phyloP scores from a whole-genome alignment of 257 asterid genomes.

The Primulina eburnea region DNA sequence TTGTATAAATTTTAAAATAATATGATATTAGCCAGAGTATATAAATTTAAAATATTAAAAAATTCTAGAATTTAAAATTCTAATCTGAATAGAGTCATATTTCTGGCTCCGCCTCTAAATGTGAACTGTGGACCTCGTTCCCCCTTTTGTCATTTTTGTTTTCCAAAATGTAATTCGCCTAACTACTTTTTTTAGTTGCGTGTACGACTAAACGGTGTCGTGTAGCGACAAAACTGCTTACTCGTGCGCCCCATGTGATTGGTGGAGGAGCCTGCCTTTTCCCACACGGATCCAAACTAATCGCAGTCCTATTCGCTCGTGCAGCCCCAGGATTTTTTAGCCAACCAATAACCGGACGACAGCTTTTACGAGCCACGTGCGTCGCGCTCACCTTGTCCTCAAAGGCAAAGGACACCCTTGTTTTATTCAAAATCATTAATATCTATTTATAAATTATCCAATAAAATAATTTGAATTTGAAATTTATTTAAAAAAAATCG shows the following conservation, averaged over 20 bases:
- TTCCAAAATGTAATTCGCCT: neutral
- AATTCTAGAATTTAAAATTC: too few relatives aligned
- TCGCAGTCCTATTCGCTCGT: constrained; percentile 15
- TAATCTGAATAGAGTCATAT: too few relatives aligned
- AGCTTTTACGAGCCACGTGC: neutral
- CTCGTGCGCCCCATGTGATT: constrained; percentile 30
- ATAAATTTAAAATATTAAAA: too few relatives aligned
- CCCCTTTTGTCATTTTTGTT: neutral
- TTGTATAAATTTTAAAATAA: neutral
- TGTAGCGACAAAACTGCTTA: constrained; percentile 6
- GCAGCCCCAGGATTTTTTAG: neutral
- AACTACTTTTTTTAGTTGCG: constrained; percentile 12
- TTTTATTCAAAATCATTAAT: too few relatives aligned
- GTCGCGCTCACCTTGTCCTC: too few relatives aligned
- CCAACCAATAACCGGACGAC: neutral
- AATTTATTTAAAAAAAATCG: too few relatives aligned
- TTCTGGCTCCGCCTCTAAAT: too few relatives aligned
- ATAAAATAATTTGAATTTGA: too few relatives aligned
- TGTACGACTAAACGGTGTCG: constrained; percentile 28
- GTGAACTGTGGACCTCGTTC: neutral
- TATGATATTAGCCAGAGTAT: too few relatives aligned
- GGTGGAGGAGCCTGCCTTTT: constrained; percentile 15
- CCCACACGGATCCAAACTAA: constrained; percentile 15
- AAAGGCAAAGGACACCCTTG: neutral
- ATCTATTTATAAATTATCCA: too few relatives aligned